Evolutionary conservation across 2,329 filamentous ascomycete genomes (phyloP), one percentile per base, ranked within the genome.

Genomic region (Penicillium sp.): DNA sequence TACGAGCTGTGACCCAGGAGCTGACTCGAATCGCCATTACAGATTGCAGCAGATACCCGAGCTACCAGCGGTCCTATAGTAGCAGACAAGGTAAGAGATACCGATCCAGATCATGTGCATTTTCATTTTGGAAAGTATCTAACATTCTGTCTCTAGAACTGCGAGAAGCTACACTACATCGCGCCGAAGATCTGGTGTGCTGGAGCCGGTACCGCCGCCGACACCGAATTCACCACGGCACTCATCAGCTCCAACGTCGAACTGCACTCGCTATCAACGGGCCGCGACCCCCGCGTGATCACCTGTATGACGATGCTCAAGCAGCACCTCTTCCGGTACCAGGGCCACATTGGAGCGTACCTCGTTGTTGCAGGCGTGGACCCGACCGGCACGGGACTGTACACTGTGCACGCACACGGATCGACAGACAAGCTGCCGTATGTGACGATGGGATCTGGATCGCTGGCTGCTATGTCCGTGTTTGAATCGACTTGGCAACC

Each of bases 241-340:
- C 88, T 99, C 78, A 96, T 97, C 82, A 97, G 93, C 72, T 99
- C 94, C 65, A 94, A 97, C 81, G 89, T 99, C 75, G 94, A 99
- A 82, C 88, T 99, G 61, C 94, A 99, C 82, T 86, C 93, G 55
- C 89, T 99, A 70, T 97, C 92, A 56, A 97, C 94, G 31, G 93
- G 93, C 77, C 93, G 94, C 76, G 92, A 94, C 78, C 93, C 94
- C 60, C 92, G 94, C 74, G 96, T 99, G 68, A 93, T 97, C 67
- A 99, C 94, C 62, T 96, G 93, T 83, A 99, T 99, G 94, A 99
- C 94, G 51, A 89, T 99, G 83, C 88, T 99, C 65, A 99, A 99
- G 84, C 94, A 99, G 81, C 94, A 99, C 78, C 90, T 99, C 62
- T 99, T 99, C 89, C 88, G 90, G 70, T 91, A 99, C 83, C 94